phyloP scores from a whole-genome alignment of 352 stramenopile genomes.

The Phytophthora meadii region DNA sequence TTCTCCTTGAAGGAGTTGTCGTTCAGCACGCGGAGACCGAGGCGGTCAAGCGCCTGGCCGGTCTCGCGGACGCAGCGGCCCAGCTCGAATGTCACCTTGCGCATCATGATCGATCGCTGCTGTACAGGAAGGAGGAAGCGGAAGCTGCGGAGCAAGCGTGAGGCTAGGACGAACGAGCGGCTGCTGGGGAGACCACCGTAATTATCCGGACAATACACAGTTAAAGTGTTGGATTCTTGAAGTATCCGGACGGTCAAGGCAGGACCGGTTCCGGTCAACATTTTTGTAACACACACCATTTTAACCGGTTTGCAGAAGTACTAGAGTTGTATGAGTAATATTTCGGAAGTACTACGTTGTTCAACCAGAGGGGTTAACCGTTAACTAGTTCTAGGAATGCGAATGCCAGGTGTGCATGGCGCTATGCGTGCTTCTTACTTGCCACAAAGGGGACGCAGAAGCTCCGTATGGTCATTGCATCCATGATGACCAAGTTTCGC shows the following conservation, averaged over 20 bases:
- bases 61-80: conserved; percentile 95
- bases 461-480: conserved; percentile 43
- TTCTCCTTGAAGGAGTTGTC: conserved; percentile 91
- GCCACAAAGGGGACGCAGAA: conserved; percentile 23
- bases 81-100: conserved; percentile 90
- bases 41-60: conserved; percentile 95
- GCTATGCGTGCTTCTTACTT: conserved; percentile 41
- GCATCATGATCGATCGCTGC: conserved; percentile 73
- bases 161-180: conserved; percentile 22
- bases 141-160: conserved; percentile 15
- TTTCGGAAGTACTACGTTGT: too few species aligned
- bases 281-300: neutral
- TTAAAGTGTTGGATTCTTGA: neutral
- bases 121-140: conserved; percentile 24
- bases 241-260: conserved; percentile 28
- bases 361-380: too few species aligned
- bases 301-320: conserved; percentile 2
- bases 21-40: conserved; percentile 90
- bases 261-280: conserved; percentile 7
- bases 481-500: conserved; percentile 38
- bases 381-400: conserved; percentile 18
- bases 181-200: conserved; percentile 45
- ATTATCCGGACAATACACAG: conserved; percentile 27
- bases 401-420: conserved; percentile 41
- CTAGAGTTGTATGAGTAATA: too few species aligned